Evolutionary conservation across 768 basidiomycete species (phyloP).

Genomic region (Royoungia palumana): DNA sequence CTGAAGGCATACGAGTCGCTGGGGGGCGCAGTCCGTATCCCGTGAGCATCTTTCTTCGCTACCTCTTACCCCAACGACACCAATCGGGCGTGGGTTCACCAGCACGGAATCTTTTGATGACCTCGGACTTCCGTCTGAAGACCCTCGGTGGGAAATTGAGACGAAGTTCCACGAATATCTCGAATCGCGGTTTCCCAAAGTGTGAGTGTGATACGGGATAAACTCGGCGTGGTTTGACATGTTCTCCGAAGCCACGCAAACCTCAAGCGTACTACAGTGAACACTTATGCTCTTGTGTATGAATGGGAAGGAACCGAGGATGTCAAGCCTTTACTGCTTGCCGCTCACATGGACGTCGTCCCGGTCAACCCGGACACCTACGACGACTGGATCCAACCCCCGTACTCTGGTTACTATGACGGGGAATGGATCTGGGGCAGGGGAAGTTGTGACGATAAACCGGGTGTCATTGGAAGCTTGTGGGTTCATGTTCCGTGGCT

Average conservation of each 20-base stretch:
- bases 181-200: slow-evolving; percentile 54
- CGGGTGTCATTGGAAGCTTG: slow-evolving; percentile 34
- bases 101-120: slow-evolving; percentile 56
- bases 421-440: slow-evolving; percentile 47
- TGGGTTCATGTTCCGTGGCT: slow-evolving; percentile 14
- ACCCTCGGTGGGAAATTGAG: slow-evolving; percentile 40
- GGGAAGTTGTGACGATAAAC: slow-evolving; percentile 46
- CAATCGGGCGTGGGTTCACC: not conserved
- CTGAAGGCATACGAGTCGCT: slow-evolving; percentile 31
- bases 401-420: slow-evolving; percentile 48
- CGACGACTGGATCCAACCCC: slow-evolving; percentile 46
- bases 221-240: not conserved
- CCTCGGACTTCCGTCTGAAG: slow-evolving; percentile 45
- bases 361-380: slow-evolving; percentile 46
- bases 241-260: slow-evolving; percentile 38
- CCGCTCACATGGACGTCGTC: slow-evolving; percentile 51
- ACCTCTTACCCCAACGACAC: not conserved
- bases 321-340: slow-evolving; percentile 53
- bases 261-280: slow-evolving; percentile 52
- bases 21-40: slow-evolving; percentile 35
- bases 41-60: slow-evolving; percentile 13
- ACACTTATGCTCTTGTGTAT: slow-evolving; percentile 60
- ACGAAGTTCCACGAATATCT: slow-evolving; percentile 24
- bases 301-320: slow-evolving; percentile 53
- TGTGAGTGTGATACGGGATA: slow-evolving; percentile 33